Base-by-base conservation (phyloP, 768 basidiomycete genomes). In the Tephrocybe rancida region DNA sequence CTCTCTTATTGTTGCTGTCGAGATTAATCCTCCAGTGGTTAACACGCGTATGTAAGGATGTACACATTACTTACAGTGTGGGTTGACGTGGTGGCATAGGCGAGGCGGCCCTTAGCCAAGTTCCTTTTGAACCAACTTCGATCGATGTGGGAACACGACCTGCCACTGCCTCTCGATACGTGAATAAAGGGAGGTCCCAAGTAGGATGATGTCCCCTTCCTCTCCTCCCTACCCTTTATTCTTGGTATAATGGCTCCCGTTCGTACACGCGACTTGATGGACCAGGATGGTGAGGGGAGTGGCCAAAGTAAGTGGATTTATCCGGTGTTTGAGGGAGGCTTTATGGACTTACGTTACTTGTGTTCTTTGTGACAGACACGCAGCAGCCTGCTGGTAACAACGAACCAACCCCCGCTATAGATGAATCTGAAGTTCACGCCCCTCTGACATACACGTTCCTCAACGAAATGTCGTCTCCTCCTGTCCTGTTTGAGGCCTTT, bases 361-460 rank as follows among this genome's bases (percentile, higher is more conserved):
- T 49, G 35, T 41, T 45, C 54, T 56, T 55, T 64, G 59, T 65
- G 56, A 63, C 64, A 80, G 80, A 77, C 65, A 79, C 80, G 76
- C 78, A 79, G 7, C 73, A 78, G 34, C 72, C 79, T 61, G 74
- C 83, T 61, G 82, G n/a, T n/a, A n/a, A n/a, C 85, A 32, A 7
- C 30, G 6, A 32, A 6, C 62, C 76, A 78, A 63, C 80, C 78
- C 55, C 73, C 78, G 55, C 70, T 75, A 41, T 26, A 77, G 35
- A 37, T 37, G 35, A 37, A 9, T 37, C 14, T n/a, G n/a, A n/a
- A n/a, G n/a, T n/a, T n/a, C n/a, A n/a, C n/a, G n/a, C n/a, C 35
- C 35, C 35, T 9, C 14, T 78, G 74, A 80, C 76, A 38, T 84
- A 81, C 69, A 86, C 84, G n/a, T 86, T 87, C 69, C 79, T 79